These are phyloP conservation scores for Elsinoe perseae DNA, from an alignment of 2,329 filamentous ascomycete species.

Conservation along the genomic window DNA sequence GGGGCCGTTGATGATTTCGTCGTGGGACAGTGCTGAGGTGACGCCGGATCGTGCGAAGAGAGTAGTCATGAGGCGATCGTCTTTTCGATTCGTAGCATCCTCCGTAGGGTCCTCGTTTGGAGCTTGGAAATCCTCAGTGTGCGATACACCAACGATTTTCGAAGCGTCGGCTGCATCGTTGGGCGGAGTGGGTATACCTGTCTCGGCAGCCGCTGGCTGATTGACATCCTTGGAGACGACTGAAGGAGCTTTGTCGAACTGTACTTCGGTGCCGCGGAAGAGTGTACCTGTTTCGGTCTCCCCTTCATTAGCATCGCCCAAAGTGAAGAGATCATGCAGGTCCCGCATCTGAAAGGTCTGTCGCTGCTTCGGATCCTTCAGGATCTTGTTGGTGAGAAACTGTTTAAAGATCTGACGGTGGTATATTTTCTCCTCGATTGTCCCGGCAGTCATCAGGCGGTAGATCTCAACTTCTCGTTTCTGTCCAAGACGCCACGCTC, in stretches of 20 bases:
- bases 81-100: constrained; percentile 32
- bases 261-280: constrained; percentile 80
- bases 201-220: not conserved
- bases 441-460: constrained; percentile 93
- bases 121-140: constrained; percentile 37
- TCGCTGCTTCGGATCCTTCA: constrained; percentile 88
- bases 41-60: constrained; percentile 82
- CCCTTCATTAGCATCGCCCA: constrained; percentile 57
- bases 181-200: not conserved
- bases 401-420: constrained; percentile 98
- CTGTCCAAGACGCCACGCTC: constrained; percentile 92
- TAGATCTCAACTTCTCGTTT: constrained; percentile 94
- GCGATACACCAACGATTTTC: constrained; percentile 36
- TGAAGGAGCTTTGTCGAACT: constrained; percentile 37
- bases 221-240: not conserved
- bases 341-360: constrained; percentile 86
- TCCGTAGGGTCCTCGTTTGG: constrained; percentile 24
- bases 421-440: constrained; percentile 98
- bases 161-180: constrained; percentile 19
- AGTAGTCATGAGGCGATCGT: constrained; percentile 75
- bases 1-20: constrained; percentile 70
- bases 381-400: constrained; percentile 90
- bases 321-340: constrained; percentile 82
- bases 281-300: constrained; percentile 76
- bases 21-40: constrained; percentile 87